Evolutionary conservation across 768 basidiomycete genomes (phyloP).

Genomic region (Podaxis sp.): DNA sequence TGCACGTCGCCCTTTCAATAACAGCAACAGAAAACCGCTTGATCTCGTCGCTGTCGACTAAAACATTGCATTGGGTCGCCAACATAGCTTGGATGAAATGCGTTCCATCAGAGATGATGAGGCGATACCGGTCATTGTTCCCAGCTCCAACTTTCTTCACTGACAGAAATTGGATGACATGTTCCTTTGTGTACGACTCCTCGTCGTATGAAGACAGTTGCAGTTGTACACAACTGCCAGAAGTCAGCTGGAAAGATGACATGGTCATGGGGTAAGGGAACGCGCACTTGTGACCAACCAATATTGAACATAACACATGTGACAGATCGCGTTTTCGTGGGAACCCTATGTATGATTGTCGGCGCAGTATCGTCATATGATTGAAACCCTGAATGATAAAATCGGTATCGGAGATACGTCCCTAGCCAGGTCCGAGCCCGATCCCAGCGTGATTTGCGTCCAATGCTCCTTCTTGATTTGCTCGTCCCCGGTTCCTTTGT

Average conservation of each 20-base stretch:
- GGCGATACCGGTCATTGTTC: constrained; percentile 58
- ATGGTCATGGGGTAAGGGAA: constrained; percentile 21
- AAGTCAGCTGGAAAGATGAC: constrained; percentile 52
- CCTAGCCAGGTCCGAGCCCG: background rate
- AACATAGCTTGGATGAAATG: constrained; percentile 93
- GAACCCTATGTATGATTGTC: background rate
- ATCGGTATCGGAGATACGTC: background rate
- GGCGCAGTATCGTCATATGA: background rate
- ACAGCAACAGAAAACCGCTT: constrained; percentile 66
- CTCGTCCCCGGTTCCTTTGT: constrained; percentile 87
- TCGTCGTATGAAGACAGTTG: constrained; percentile 45
- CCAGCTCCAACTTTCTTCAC: constrained; percentile 70
- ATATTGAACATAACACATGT: constrained; percentile 8
- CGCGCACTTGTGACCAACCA: background rate
- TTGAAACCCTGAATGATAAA: background rate
- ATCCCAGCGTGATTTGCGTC: background rate
- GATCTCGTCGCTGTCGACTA: constrained; percentile 65
- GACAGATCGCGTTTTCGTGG: constrained; percentile 22
- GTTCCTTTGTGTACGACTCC: constrained; percentile 37
- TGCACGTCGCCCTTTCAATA: constrained; percentile 77
- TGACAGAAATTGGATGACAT: constrained; percentile 77
- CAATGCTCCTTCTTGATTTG: constrained; percentile 46
- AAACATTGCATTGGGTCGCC: constrained; percentile 82
- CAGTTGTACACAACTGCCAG: constrained; percentile 56
- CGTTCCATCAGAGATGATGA: constrained; percentile 89